Evolutionary conservation across 2,329 filamentous ascomycete genomes (phyloP).

Genomic region (Fonsecaea pedrosoi): DNA sequence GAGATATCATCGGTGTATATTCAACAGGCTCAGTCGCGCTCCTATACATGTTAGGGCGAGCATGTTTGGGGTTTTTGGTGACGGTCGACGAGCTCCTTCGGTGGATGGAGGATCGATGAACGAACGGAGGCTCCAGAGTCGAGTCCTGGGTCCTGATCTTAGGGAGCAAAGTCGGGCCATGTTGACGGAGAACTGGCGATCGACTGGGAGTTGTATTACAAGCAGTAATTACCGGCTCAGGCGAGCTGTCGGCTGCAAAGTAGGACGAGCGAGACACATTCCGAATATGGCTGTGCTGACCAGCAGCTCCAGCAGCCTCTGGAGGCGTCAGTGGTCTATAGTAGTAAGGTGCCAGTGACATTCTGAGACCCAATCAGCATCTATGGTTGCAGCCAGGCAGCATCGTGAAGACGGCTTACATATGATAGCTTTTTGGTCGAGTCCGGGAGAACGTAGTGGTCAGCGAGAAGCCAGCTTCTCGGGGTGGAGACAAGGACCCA

Average conservation of each 20-base stretch:
- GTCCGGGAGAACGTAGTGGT: constrained; percentile 21
- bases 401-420: constrained; percentile 31
- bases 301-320: constrained; percentile 44
- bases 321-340: constrained; percentile 56
- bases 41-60: constrained; percentile 53
- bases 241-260: constrained; percentile 69
- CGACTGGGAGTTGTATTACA: constrained; percentile 72
- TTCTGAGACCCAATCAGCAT: constrained; percentile 41
- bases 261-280: constrained; percentile 68
- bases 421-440: constrained; percentile 28
- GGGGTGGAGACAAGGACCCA: constrained; percentile 19
- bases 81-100: constrained; percentile 47
- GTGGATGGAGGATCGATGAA: constrained; percentile 26
- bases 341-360: constrained; percentile 52
- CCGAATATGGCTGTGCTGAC: constrained; percentile 60
- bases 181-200: constrained; percentile 78
- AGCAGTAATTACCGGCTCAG: constrained; percentile 69
- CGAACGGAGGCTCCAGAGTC: constrained; percentile 22
- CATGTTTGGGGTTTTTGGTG: constrained; percentile 59
- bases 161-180: constrained; percentile 75
- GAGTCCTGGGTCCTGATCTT: constrained; percentile 88
- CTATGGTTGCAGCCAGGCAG: constrained; percentile 19
- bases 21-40: constrained; percentile 55
- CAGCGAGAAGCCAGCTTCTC: constrained; percentile 39
- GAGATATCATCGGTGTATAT: constrained; percentile 54